These are phyloP conservation scores for Colletotrichum tropicicola DNA, from an alignment of 2,329 filamentous ascomycete species.

Conservation along the genomic window DNA sequence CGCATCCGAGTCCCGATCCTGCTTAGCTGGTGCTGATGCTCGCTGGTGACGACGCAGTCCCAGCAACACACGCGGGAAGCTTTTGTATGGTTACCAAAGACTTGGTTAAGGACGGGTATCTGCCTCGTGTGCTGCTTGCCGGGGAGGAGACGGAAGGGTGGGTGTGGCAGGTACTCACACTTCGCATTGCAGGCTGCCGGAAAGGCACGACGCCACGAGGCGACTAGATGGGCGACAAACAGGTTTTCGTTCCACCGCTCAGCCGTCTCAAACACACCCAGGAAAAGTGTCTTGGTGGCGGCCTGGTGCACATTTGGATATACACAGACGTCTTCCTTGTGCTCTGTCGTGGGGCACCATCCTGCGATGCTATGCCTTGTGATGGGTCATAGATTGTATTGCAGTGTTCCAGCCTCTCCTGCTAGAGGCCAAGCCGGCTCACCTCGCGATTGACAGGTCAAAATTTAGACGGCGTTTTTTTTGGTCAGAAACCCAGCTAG, in stretches of 20 bases:
- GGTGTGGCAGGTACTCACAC: conserved; percentile 9
- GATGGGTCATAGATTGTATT: neutral
- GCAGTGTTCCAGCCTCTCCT: conserved; percentile 5
- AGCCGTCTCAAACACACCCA: conserved; percentile 16
- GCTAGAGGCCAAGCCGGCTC: neutral
- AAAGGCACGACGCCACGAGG: conserved; percentile 25
- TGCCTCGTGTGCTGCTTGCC: neutral
- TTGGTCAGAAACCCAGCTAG: neutral
- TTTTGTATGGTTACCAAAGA: conserved; percentile 17
- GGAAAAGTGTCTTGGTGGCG: conserved; percentile 5
- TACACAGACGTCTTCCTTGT: conserved; percentile 2
- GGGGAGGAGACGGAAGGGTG: neutral
- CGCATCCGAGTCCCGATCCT: neutral
- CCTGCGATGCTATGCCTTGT: neutral
- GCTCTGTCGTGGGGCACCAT: neutral
- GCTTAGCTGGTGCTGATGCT: neutral
- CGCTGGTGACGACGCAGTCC: neutral
- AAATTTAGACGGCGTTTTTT: neutral
- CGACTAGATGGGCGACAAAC: conserved; percentile 8
- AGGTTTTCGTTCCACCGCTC: conserved; percentile 20
- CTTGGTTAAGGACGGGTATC: conserved; percentile 2
- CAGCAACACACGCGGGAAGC: neutral
- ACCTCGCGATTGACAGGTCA: conserved; percentile 7
- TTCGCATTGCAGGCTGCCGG: conserved; percentile 3
- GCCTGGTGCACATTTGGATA: conserved; percentile 7